Evolutionary conservation across 345 rosid species (phyloP), one percentile per base, ranked within the genome.

Genomic region (Diplotaxis tenuifolia): DNA sequence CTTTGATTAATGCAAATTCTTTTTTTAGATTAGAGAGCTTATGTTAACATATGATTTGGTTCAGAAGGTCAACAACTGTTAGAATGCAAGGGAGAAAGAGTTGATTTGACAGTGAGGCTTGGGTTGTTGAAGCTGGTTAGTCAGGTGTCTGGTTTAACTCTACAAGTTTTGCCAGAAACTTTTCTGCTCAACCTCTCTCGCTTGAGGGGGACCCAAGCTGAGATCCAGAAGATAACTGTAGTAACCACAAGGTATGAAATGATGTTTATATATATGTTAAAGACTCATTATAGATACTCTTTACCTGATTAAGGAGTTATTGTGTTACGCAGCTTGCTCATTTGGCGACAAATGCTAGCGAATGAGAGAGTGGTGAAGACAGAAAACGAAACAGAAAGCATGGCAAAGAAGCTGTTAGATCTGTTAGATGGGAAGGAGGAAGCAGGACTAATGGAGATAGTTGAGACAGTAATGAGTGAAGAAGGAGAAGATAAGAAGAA

Each of bases 161-260:
- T 80, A 14, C 88, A 85, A 59, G 36, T 74, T 22, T 54, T 88
- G 52, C 97, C 99, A 0, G 99, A 95, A 79, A 92, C 96, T 40
- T 82, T 88, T 23, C 61, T 63, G 57, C 92, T 92, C 49, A 95
- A 88, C 71, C 80, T 87, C 67, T 45, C 83, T 19, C 89, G 97
- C 74, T 31, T 89, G 82, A 87, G 96, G 76, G 81, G 77, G 78
- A 82, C 83, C 45, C 97, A 95, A 81, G 84, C 84, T 78, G 86
- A 89, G 62, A 82, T 89, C 62, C 97, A 95, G 82, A 95, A 92
- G 83, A 84, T 89, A 3, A 70, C 86, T 58, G 96, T 89, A 49
- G 79, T 84, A 62, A 77, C 93, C 29, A 86, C 90, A 42, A 88
- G 98, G 98, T 82, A 65, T 56, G 62, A 32, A n/a, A 20, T 21